Evolutionary conservation across 164 flowering plant species (phyloP), one percentile per base, ranked within the genome.

Genomic region (Annona cherimola): DNA sequence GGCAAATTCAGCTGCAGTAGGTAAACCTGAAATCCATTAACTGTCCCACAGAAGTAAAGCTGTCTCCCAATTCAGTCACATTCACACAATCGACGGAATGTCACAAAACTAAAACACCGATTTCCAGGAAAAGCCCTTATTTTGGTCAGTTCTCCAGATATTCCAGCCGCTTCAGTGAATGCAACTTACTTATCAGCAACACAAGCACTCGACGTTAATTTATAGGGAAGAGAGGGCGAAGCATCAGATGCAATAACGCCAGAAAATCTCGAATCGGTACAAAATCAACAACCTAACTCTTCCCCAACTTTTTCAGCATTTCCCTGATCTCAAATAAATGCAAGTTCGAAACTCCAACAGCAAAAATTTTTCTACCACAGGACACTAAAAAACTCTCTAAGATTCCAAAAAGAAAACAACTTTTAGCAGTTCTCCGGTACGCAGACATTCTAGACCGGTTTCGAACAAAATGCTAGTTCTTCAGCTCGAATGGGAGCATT

Each of bases 261-360:
- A 50, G 14, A 50, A 50, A 11, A 50, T 3, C 14, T 50, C 57
- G 14, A 46, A 50, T 50, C 57, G 3, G 57, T 50, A 50, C 11
- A 50, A 26, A 50, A 50, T 50, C 57, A 50, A 50, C 18, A 39
- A 40, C 60, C 7, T 42, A 65, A 43, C 39, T 45, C 20, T 20
- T 44, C 59, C n/a, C 18, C 43, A 20, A 62, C 62, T 63, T 45
- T 18, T 4, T 4, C 26, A 44, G 63, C 62, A 54, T 12, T 61
- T 40, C 42, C 26, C 63, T 5, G 5, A 45, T 39, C 60, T 71
- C 43, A 11, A 63, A 63, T 67, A 62, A 71, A 71, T 63, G 68
- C 68, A 65, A 65, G 68, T 6, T 40, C 35, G 6, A 14, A 44
- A 45, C 54, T 26, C 16, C 26, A 45, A 16, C 39, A 7, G 44